Base-by-base conservation (phyloP, 1,284 basidiomycete genomes). In the Microbotryum scabiosae region DNA sequence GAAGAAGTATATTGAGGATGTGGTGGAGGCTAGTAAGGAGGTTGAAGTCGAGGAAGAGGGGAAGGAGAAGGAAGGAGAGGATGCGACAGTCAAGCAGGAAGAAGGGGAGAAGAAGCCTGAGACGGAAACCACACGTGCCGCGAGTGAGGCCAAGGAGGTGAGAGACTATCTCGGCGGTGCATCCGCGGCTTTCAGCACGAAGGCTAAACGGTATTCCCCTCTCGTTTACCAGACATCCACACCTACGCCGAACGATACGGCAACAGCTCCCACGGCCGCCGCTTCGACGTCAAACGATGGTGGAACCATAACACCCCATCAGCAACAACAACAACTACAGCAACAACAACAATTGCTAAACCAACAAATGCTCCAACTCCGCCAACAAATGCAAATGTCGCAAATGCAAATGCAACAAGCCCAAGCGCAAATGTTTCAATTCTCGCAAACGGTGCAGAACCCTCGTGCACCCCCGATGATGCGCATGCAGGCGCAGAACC, bases 11-110 rank as follows among this genome's bases (percentile, higher is more conserved):
- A 87, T 94, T 69, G 84, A 88, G 65, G 84, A 82, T 66, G 85
- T 86, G 71, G 84, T 96, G 55, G 88, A 90, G 73, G 84, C 86
- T 71, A 88, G 86, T 73, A 84, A 82, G 72, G 85, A 82, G 71
- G 86, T 85, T 18, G 69, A 69, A 23, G 69, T 69, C 45, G 73
- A 71, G 51, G 64, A 69, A 44, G 69, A 70, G 30, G 66, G 59
- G 21, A 70, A 70, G 30, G 71, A 63, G 36, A 70, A 68, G 25
- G 67, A 70, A 23, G 65, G 62, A 32, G 69, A 62, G 45, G 56
- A 53, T 41, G 16, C 45, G 56, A 36, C 18, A 41, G 48, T 55
- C 20, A 63, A 55, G 50, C 51, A 49, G 9, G 62, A 59, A 55
- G 64, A 66, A 25, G 65, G 61, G 43, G 62, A 62, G 28, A 60